phyloP scores from a whole-genome alignment of 2,329 filamentous ascomycete genomes.

The Fonsecaea pedrosoi region DNA sequence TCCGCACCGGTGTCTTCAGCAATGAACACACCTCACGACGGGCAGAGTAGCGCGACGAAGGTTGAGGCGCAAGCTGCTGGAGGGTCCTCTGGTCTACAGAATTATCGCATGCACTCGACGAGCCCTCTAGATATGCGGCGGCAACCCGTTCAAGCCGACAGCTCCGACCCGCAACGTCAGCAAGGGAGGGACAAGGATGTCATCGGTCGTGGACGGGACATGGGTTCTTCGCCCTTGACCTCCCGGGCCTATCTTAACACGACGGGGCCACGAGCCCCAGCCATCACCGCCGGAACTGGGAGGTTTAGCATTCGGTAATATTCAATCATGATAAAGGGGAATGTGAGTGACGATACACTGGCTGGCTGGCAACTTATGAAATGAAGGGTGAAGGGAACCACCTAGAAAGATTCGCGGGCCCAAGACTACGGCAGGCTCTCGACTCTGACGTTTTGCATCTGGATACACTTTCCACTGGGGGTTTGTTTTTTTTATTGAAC shows the following conservation, averaged over 20 bases:
- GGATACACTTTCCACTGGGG: neutral
- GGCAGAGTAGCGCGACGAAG: slow-evolving; percentile 48
- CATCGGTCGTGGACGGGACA: slow-evolving; percentile 17
- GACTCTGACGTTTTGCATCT: neutral
- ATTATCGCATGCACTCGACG: slow-evolving; percentile 33
- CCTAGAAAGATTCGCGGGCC: neutral
- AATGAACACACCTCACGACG: slow-evolving; percentile 52
- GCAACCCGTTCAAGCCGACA: slow-evolving; percentile 27
- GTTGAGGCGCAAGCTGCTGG: slow-evolving; percentile 28
- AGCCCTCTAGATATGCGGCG: slow-evolving; percentile 37
- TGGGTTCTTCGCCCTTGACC: slow-evolving; percentile 33
- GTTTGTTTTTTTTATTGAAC: neutral
- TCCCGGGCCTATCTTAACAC: slow-evolving; percentile 28
- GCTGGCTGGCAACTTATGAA: neutral
- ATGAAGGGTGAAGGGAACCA: neutral
- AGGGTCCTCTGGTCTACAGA: slow-evolving; percentile 18
- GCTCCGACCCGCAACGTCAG: slow-evolving; percentile 9
- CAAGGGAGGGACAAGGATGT: slow-evolving; percentile 26
- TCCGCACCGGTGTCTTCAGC: slow-evolving; percentile 52
- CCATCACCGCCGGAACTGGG: slow-evolving; percentile 37
- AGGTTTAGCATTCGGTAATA: slow-evolving; percentile 42
- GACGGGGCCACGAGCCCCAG: slow-evolving; percentile 21
- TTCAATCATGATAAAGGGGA: neutral
- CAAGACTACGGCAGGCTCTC: neutral
- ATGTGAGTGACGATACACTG: neutral